Evolutionary conservation across 1,284 basidiomycete species (phyloP).

Genomic region (Malassezia brasiliensis): DNA sequence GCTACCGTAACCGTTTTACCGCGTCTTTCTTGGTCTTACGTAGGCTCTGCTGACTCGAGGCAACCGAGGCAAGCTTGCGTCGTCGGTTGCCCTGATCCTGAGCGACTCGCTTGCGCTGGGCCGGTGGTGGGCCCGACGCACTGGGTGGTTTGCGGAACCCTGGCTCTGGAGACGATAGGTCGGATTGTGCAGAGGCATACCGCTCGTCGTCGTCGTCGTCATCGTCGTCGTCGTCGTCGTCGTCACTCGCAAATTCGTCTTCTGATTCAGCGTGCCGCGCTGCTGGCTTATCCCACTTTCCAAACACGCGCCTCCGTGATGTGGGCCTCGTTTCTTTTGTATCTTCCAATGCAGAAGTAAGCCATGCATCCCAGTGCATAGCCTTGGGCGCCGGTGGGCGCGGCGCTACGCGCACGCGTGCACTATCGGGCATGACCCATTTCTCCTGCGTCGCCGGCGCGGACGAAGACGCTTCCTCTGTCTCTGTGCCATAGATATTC

Average conservation of each 20-base stretch:
- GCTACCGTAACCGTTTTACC: background rate
- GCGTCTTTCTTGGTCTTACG: slow-evolving; percentile 1
- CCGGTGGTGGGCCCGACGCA: background rate
- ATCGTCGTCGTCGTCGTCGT: slow-evolving; percentile 3
- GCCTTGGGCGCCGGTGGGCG: background rate
- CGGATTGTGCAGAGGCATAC: background rate
- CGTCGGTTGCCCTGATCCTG: background rate
- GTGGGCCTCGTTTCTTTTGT: background rate
- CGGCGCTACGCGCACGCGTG: background rate
- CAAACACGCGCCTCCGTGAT: background rate
- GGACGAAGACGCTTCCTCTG: background rate
- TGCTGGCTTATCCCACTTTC: background rate
- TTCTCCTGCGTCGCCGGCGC: slow-evolving; percentile 5
- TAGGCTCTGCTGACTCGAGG: background rate
- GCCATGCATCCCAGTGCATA: slow-evolving; percentile 12
- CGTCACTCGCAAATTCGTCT: slow-evolving; percentile 1
- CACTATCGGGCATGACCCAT: slow-evolving; percentile 11
- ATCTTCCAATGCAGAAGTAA: background rate
- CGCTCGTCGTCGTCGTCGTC: slow-evolving; percentile 13
- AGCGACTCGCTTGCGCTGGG: background rate
- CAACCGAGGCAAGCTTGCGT: background rate
- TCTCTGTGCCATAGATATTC: too few species aligned
- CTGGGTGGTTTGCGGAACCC: slow-evolving; percentile 14
- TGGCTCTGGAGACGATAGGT: background rate
- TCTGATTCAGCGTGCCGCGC: background rate